phyloP scores from a whole-genome alignment of 2,329 filamentous ascomycete genomes.

The Colletotrichum sublineola region DNA sequence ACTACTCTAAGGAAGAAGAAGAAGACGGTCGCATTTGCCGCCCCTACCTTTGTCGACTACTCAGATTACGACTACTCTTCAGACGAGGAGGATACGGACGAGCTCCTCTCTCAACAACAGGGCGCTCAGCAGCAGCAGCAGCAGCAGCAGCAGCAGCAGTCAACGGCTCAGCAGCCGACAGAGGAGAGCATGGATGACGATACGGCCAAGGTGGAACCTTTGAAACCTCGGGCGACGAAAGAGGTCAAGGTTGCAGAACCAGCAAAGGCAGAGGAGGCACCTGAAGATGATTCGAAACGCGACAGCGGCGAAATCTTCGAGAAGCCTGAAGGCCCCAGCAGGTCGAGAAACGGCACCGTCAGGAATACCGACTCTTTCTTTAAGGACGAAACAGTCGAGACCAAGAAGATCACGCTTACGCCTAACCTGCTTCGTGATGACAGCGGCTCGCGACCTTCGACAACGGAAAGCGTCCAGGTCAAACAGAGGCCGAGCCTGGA shows the following conservation, averaged over 20 bases:
- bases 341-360: conserved; percentile 86
- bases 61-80: conserved; percentile 88
- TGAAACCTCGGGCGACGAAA: conserved; percentile 62
- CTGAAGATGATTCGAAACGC: conserved; percentile 55
- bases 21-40: conserved; percentile 88
- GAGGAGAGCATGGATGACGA: conserved; percentile 61
- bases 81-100: conserved; percentile 76
- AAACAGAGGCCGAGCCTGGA: conserved; percentile 79
- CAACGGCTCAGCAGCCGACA: conserved; percentile 46
- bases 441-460: conserved; percentile 62
- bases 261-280: conserved; percentile 48
- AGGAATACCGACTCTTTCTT: conserved; percentile 97
- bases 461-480: conserved; percentile 68
- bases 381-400: conserved; percentile 94
- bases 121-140: conserved; percentile 50
- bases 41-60: conserved; percentile 89
- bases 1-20: conserved; percentile 86
- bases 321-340: conserved; percentile 65
- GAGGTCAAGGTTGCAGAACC: conserved; percentile 54
- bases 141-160: conserved; percentile 50
- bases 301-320: conserved; percentile 78
- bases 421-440: conserved; percentile 93
- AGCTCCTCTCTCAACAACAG: conserved; percentile 55
- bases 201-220: conserved; percentile 67
- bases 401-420: conserved; percentile 96